phyloP scores from a whole-genome alignment of 1,139 yeast genomes.

The Candida gigantensis region DNA sequence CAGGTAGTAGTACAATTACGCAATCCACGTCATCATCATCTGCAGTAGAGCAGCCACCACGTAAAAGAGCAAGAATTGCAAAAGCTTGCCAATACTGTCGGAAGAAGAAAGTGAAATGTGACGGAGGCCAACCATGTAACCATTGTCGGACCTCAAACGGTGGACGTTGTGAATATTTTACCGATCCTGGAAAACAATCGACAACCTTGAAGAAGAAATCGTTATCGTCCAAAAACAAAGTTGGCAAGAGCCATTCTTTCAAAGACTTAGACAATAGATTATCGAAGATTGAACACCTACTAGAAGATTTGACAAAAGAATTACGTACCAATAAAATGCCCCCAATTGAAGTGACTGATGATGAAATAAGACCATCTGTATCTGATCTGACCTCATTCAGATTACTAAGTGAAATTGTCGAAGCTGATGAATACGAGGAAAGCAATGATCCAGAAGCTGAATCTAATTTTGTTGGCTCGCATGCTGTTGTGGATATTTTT shows the following conservation, averaged over 20 bases:
- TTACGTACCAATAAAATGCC: conserved; percentile 9
- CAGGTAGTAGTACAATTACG: conserved; percentile 4
- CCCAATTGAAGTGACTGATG: too few species aligned
- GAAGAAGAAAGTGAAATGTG: conserved; percentile 49
- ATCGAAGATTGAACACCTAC: conserved; percentile 12
- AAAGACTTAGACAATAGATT: conserved; percentile 11
- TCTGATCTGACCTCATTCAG: conserved; percentile 21
- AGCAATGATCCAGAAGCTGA: conserved; percentile 26
- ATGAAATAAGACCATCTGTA: too few species aligned
- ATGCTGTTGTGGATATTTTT: conserved; percentile 19
- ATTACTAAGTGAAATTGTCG: conserved; percentile 8
- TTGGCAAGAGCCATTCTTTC: conserved; percentile 7
- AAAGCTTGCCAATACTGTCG: conserved; percentile 58
- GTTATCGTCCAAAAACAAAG: too few species aligned
- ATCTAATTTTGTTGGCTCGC: conserved; percentile 28
- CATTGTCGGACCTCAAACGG: conserved; percentile 37
- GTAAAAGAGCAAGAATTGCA: conserved; percentile 29
- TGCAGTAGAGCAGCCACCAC: not conserved
- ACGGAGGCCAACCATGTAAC: conserved; percentile 45
- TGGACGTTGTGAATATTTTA: conserved; percentile 28
- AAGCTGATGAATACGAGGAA: conserved; percentile 16
- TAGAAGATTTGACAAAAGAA: conserved; percentile 6
- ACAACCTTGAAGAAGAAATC: conserved; percentile 10
- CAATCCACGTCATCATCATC: conserved; percentile 5
- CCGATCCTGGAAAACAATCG: conserved; percentile 14